These are phyloP conservation scores for Kluyveromyces sp. DNA, from an alignment of 1,139 yeast genomes.

Conservation along the genomic window DNA sequence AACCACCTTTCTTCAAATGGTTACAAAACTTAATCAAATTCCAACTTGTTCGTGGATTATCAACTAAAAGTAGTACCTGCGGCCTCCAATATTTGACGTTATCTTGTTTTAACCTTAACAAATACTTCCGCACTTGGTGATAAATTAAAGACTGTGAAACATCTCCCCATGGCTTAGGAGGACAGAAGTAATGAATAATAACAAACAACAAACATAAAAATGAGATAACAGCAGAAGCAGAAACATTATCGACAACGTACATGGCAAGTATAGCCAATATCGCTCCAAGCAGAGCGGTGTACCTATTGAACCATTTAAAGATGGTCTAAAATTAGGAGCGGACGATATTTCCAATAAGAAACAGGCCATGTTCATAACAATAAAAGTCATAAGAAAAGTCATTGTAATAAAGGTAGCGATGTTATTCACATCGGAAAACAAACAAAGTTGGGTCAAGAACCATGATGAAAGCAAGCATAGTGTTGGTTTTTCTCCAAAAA, in stretches of 20 bases:
- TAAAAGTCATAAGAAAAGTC: conserved; percentile 94
- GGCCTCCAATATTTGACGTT: conserved; percentile 98
- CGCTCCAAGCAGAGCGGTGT: conserved; percentile 76
- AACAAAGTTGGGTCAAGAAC: conserved; percentile 70
- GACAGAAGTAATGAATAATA: conserved; percentile 79
- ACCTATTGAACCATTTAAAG: conserved; percentile 74
- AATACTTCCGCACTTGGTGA: conserved; percentile 90
- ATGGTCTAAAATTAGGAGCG: conserved; percentile 95
- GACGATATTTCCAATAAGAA: conserved; percentile 78
- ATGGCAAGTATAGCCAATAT: conserved; percentile 66
- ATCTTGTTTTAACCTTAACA: conserved; percentile 73
- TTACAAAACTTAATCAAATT: conserved; percentile 89
- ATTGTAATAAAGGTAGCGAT: conserved; percentile 92
- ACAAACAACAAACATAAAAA: conserved; percentile 60
- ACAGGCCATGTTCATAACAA: conserved; percentile 89
- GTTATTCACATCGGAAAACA: conserved; percentile 84
- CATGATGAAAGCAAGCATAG: conserved; percentile 69
- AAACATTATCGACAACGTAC: conserved; percentile 88
- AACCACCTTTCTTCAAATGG: conserved; percentile 88
- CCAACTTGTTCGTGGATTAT: conserved; percentile 88
- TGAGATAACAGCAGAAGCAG: conserved; percentile 70
- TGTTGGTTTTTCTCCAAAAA: conserved; percentile 55
- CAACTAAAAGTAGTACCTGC: conserved; percentile 77
- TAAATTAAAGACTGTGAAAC: conserved; percentile 89
- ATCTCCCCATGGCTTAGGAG: conserved; percentile 97